Evolutionary conservation across 1,139 yeast species (phyloP).

Genomic region (Sugiyamaella pinicola): DNA sequence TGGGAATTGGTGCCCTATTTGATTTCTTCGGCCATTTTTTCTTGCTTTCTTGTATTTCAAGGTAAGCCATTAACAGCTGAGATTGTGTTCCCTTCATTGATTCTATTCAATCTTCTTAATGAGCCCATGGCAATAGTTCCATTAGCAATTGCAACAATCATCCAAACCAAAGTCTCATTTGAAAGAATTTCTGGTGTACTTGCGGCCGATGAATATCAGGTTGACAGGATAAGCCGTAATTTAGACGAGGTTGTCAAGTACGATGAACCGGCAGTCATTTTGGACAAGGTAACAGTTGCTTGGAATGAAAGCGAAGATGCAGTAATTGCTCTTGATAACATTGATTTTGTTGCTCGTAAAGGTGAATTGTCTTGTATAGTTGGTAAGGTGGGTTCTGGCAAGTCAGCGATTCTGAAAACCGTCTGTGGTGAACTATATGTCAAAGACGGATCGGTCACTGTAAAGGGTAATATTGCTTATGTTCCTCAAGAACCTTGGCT

Average conservation of each 20-base stretch:
- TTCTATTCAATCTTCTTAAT: slow-evolving; percentile 59
- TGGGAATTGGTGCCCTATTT: slow-evolving; percentile 71
- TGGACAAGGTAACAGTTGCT: slow-evolving; percentile 50
- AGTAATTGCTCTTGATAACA: slow-evolving; percentile 52
- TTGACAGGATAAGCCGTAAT: slow-evolving; percentile 30
- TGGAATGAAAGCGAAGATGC: slow-evolving; percentile 45
- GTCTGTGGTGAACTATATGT: slow-evolving; percentile 60
- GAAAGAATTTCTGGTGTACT: slow-evolving; percentile 57
- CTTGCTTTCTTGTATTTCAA: slow-evolving; percentile 47
- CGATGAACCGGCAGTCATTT: slow-evolving; percentile 46
- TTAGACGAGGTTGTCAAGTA: slow-evolving; percentile 38
- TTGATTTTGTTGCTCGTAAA: slow-evolving; percentile 55
- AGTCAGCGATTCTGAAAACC: slow-evolving; percentile 64
- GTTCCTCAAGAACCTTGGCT: slow-evolving; percentile 85
- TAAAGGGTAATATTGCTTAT: slow-evolving; percentile 72
- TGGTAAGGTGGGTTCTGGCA: slow-evolving; percentile 80
- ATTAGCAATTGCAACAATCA: slow-evolving; percentile 49
- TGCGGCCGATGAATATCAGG: slow-evolving; percentile 48
- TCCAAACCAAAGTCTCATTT: slow-evolving; percentile 63
- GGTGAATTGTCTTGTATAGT: slow-evolving; percentile 72
- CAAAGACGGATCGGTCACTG: slow-evolving; percentile 60
- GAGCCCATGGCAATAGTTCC: slow-evolving; percentile 56
- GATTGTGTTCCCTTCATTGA: slow-evolving; percentile 68
- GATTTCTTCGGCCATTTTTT: slow-evolving; percentile 67
- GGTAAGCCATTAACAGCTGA: slow-evolving; percentile 62